Evolutionary conservation across 495 filamentous ascomycete species (phyloP).

Genomic region (Amphirosellinia nigrospora): DNA sequence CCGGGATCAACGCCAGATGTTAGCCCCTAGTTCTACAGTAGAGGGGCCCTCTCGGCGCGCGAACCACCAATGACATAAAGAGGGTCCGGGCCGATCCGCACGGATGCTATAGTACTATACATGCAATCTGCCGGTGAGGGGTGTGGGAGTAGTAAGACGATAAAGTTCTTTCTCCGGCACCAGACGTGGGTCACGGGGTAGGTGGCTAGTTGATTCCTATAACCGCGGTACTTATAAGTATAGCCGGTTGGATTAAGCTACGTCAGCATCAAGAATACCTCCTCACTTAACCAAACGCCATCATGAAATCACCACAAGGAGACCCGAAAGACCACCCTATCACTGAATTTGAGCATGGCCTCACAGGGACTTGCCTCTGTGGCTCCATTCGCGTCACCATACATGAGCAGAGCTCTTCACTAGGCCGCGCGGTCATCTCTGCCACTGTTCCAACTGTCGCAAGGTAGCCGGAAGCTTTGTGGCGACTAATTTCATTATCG

Average conservation of each 20-base stretch:
- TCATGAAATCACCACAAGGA: constrained; percentile 13
- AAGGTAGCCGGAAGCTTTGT: constrained; percentile 45
- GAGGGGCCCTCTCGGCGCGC: not conserved
- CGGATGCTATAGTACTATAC: too few species aligned
- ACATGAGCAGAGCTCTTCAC: constrained; percentile 47
- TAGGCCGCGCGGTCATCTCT: constrained; percentile 38
- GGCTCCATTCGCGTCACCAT: constrained; percentile 46
- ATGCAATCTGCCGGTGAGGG: not conserved
- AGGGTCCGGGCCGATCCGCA: constrained; percentile 1
- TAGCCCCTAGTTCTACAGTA: not conserved
- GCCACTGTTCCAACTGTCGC: constrained; percentile 37
- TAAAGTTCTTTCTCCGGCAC: not conserved
- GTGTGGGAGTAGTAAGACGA: constrained; percentile 6
- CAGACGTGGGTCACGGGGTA: not conserved
- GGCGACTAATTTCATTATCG: constrained; percentile 46
- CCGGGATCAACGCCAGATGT: not conserved
- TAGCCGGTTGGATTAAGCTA: not conserved
- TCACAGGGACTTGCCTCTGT: constrained; percentile 47
- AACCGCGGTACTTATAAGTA: constrained; percentile 7
- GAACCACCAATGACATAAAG: not conserved
- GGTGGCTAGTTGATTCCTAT: not conserved
- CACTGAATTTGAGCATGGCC: constrained; percentile 12
- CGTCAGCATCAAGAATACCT: not conserved
- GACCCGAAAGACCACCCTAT: constrained; percentile 22
- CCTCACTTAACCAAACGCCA: not conserved